Percentiles rank a stretch among this genome's conserved stretches.
Conservation (phyloP, 768 basidiomycete species). For the Ramaria rubella region DNA sequence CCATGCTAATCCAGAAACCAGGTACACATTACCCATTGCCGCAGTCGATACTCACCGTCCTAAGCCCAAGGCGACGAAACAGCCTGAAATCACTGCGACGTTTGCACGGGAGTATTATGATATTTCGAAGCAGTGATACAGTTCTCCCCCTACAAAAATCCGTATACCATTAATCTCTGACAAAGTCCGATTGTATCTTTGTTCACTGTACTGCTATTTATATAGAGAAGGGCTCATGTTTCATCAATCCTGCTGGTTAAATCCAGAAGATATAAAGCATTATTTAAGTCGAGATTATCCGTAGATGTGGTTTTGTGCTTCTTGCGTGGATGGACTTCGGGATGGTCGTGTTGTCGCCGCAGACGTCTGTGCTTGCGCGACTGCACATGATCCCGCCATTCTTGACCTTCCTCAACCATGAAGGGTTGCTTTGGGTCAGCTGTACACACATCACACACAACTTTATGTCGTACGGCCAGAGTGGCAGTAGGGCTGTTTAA, state of each 20-base stretch:
- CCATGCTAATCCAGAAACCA: conserved; percentile 22
- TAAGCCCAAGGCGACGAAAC: conserved; percentile 31
- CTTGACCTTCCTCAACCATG: conserved; percentile 50
- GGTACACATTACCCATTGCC: conserved; percentile 82
- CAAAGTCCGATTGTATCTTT: neutral
- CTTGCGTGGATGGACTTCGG: neutral
- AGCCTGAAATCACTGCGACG: conserved; percentile 17
- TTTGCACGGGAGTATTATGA: conserved; percentile 33
- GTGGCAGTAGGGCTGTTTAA: conserved; percentile 47
- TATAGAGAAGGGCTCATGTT: neutral
- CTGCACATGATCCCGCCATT: conserved; percentile 53
- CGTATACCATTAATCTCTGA: neutral
- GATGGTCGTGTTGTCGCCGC: neutral
- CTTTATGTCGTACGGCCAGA: conserved; percentile 49
- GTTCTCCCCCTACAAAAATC: neutral
- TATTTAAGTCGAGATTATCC: neutral
- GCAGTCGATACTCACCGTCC: conserved; percentile 93
- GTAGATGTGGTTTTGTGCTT: neutral
- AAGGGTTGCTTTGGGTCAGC: conserved; percentile 46
- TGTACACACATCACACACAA: conserved; percentile 61
- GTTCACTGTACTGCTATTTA: neutral
- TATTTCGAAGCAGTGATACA: neutral
- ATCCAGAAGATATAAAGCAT: neutral
- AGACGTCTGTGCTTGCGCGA: conserved; percentile 51
- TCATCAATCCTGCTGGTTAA: neutral